phyloP scores from a whole-genome alignment of 805 yeast genomes.

The Cyberlindnera maclurae region DNA sequence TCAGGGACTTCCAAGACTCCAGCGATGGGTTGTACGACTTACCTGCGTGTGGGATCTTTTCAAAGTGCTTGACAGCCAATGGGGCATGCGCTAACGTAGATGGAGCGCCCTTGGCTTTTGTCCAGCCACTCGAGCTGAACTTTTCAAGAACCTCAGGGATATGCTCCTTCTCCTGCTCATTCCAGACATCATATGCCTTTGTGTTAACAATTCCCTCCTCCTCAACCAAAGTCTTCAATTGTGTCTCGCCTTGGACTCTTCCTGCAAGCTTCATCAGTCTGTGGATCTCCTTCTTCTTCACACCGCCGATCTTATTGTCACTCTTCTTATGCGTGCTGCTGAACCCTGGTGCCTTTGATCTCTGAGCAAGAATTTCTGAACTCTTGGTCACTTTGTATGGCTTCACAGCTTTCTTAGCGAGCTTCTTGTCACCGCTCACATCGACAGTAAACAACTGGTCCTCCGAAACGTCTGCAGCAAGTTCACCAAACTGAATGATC shows the following conservation, averaged over 20 bases:
- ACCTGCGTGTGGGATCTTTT: slow-evolving; percentile 67
- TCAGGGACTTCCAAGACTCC: slow-evolving; percentile 72
- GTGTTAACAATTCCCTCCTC: slow-evolving; percentile 56
- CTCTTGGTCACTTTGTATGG: slow-evolving; percentile 29
- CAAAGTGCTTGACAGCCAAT: slow-evolving; percentile 43
- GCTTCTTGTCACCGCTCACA: slow-evolving; percentile 50
- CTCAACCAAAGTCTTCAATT: slow-evolving; percentile 45
- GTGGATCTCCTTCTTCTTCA: slow-evolving; percentile 15
- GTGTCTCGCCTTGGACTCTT: slow-evolving; percentile 47
- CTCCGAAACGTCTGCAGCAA: slow-evolving; percentile 31
- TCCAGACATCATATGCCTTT: slow-evolving; percentile 68
- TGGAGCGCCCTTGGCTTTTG: slow-evolving; percentile 49
- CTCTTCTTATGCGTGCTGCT: slow-evolving; percentile 32
- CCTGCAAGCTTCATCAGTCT: slow-evolving; percentile 72
- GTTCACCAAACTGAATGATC: slow-evolving; percentile 43
- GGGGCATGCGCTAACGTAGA: slow-evolving; percentile 47
- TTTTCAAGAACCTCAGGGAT: slow-evolving; percentile 35
- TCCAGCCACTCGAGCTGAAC: slow-evolving; percentile 38
- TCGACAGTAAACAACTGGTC: slow-evolving; percentile 58
- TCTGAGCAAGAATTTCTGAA: slow-evolving; percentile 49
- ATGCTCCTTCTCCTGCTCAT: slow-evolving; percentile 21
- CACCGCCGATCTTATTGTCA: slow-evolving; percentile 46
- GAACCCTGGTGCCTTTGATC: slow-evolving; percentile 73
- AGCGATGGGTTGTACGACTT: slow-evolving; percentile 88
- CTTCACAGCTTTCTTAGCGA: slow-evolving; percentile 29